Conservation (phyloP, 106 monocot species). For the Apostasia ramifera region DNA sequence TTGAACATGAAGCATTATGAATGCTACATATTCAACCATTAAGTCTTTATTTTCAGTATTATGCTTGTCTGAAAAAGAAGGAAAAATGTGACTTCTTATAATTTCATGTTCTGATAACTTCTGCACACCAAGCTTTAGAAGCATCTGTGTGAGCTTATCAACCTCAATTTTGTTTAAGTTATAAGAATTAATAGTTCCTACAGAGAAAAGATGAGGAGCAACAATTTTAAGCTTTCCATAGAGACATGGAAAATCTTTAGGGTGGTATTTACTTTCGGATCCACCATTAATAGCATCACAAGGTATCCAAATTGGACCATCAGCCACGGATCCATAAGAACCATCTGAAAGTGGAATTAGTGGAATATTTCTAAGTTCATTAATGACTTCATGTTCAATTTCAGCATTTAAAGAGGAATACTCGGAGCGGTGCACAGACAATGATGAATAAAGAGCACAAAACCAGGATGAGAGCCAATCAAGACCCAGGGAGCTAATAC, state of each 20-base stretch:
- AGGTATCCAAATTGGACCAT: constrained; percentile 95
- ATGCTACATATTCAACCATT: constrained; percentile 77
- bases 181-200: constrained; percentile 18
- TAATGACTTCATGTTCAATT: constrained; percentile 53
- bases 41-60: constrained; percentile 26
- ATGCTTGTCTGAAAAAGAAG: constrained; percentile 24
- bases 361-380: constrained; percentile 49
- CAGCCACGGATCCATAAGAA: constrained; percentile 50
- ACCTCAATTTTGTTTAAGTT: constrained; percentile 25
- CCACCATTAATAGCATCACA: constrained; percentile 44
- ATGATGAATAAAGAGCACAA: constrained; percentile 28
- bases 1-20: constrained; percentile 87
- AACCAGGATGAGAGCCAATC: constrained; percentile 82
- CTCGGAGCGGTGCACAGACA: constrained; percentile 32
- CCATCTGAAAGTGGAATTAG: constrained; percentile 90
- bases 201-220: constrained; percentile 39
- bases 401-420: constrained; percentile 21
- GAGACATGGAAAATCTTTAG: constrained; percentile 51
- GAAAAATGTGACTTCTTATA: constrained; percentile 64
- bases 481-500: constrained; percentile 41
- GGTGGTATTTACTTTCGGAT: constrained; percentile 34
- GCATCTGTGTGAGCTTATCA: constrained; percentile 40
- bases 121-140: constrained; percentile 68
- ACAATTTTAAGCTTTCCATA: constrained; percentile 67
- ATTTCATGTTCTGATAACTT: constrained; percentile 81